Evolutionary conservation across 106 monocot genomes (phyloP).

Genomic region (Posidonia australis): DNA sequence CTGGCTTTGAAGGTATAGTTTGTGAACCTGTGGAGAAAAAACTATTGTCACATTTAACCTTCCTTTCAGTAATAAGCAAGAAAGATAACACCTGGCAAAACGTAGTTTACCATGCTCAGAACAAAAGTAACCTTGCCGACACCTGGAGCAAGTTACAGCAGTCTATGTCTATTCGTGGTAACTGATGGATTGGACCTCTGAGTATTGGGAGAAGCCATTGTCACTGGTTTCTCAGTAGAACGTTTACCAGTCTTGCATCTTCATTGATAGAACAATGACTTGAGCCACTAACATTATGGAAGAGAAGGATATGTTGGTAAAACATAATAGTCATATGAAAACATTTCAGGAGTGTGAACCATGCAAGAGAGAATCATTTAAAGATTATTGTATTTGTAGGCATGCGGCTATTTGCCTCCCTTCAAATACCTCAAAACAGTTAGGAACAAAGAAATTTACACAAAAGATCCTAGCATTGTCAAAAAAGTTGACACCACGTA

Average conservation of each 20-base stretch:
- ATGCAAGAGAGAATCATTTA: too few relatives aligned
- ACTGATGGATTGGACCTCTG: conserved; percentile 22
- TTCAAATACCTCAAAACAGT: too few relatives aligned
- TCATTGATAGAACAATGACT: conserved; percentile 2
- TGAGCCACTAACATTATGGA: not conserved
- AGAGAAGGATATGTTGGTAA: too few relatives aligned
- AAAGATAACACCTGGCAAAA: not conserved
- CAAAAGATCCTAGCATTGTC: too few relatives aligned
- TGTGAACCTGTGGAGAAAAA: conserved; percentile 44
- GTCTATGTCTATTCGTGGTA: conserved; percentile 4
- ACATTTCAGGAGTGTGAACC: too few relatives aligned
- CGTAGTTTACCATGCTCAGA: conserved; percentile 72
- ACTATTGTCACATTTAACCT: not conserved
- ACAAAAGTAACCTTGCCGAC: conserved; percentile 95
- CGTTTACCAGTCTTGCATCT: conserved; percentile 94
- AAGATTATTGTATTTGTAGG: too few relatives aligned
- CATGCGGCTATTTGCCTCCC: too few relatives aligned
- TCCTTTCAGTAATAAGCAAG: not conserved
- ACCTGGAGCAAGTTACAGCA: conserved; percentile 58
- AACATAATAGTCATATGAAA: too few relatives aligned
- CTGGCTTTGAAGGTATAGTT: conserved; percentile 34
- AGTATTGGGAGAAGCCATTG: conserved; percentile 29
- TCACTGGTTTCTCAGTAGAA: conserved; percentile 71
- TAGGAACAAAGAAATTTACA: too few relatives aligned
- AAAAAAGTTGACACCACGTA: too few relatives aligned